These are phyloP conservation scores for Lentinula boryana DNA, from an alignment of 768 basidiomycete species.

Conservation along the genomic window DNA sequence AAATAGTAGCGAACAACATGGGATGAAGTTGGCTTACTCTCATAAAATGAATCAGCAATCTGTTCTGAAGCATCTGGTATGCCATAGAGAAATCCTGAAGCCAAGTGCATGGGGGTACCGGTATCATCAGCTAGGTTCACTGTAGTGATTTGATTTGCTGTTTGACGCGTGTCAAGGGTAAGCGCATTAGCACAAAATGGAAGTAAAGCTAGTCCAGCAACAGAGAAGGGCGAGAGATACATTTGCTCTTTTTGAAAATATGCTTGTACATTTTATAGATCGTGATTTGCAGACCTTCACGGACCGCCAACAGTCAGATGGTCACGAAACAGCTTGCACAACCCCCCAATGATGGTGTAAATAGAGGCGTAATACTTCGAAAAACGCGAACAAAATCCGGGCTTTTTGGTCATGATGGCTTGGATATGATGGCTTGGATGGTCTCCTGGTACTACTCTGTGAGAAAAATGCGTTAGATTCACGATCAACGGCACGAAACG, in stretches of 20 bases:
- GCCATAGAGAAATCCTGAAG: constrained; percentile 2
- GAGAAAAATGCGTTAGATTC: background rate
- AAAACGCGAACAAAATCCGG: background rate
- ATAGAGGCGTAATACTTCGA: background rate
- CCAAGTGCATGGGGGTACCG: background rate
- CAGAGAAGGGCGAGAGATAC: background rate
- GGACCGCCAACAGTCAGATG: background rate
- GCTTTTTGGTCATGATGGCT: background rate
- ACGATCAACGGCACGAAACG: background rate
- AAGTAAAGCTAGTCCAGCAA: background rate
- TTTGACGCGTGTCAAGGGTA: background rate
- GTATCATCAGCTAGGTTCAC: background rate
- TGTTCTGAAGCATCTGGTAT: background rate
- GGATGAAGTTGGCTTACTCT: background rate
- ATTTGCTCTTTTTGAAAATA: background rate
- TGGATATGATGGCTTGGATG: background rate
- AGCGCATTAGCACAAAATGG: background rate
- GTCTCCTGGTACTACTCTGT: background rate
- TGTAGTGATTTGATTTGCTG: background rate
- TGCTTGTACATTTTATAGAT: background rate
- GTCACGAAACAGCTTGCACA: background rate
- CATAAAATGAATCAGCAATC: background rate
- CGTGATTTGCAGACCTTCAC: background rate
- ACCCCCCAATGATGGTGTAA: background rate
- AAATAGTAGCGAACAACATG: background rate